A percentile compares a stretch with the other conserved stretches of the same genome.
phyloP scores from a whole-genome alignment of 169 alveolate genomes.

The Ophryocystis elektroscirrha region DNA sequence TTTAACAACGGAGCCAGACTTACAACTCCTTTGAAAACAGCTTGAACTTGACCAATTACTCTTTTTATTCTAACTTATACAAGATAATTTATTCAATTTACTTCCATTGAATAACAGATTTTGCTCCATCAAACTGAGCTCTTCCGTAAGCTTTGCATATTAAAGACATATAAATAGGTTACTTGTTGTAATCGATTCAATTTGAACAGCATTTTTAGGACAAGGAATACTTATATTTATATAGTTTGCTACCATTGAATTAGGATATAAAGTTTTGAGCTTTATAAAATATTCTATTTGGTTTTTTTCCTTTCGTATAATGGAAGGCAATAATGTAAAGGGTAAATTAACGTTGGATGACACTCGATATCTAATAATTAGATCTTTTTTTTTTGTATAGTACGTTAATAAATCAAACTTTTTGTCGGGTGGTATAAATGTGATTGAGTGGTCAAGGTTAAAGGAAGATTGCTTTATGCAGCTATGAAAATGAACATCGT shows the following conservation, averaged over 20 bases:
- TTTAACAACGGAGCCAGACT: not conserved
- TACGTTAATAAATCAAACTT: conserved; percentile 42
- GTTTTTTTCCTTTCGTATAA: not conserved
- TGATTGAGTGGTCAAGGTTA: conserved; percentile 62
- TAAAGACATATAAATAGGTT: not conserved
- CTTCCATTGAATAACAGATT: conserved; percentile 9
- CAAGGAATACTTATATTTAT: not conserved
- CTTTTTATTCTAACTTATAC: conserved; percentile 15
- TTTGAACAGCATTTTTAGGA: not conserved
- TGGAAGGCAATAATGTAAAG: conserved; percentile 50
- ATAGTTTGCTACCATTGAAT: not conserved
- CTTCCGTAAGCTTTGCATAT: too few species aligned
- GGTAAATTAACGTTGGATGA: conserved; percentile 63
- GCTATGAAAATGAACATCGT: too few species aligned
- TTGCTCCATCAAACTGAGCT: conserved; percentile 1
- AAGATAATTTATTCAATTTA: too few species aligned
- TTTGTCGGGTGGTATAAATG: conserved; percentile 79
- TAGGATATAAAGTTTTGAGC: not conserved
- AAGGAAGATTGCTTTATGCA: too few species aligned
- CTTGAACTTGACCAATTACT: conserved; percentile 24
- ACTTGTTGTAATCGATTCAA: not conserved
- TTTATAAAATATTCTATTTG: not conserved
- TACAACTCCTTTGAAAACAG: conserved; percentile 10
- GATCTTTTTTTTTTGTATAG: not conserved
- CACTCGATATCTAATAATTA: conserved; percentile 45